Base-by-base conservation (phyloP, 169 alveolate genomes). In the Blepharisma undulans region DNA sequence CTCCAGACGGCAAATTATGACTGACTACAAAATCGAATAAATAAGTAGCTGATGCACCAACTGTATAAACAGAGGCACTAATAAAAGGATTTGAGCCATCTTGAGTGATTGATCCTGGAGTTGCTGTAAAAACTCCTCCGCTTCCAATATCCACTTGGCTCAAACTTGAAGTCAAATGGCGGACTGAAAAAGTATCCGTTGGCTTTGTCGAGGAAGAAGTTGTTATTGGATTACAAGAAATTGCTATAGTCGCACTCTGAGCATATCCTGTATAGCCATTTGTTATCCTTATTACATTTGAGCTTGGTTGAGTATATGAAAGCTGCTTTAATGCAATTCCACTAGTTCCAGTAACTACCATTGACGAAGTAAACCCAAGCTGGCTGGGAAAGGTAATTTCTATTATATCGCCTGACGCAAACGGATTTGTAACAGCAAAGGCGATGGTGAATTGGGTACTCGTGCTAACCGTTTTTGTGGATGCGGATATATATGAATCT, bases 1-100 rank as follows among this genome's bases (percentile, higher is more conserved):
- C 91, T 72, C 91, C 91, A 27, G 80, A 0, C 7, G 59, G 72
- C n/a, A 86, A n/a, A n/a, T 21, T 19, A 72, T 86, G 91, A 30
- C 72, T 27, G 19, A 86, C 25, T 36, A 22, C 48, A 27, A 86
- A 29, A 16, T 72, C 84, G 71, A 86, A 86, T 22, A 34, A 22
- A 36, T 86, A 86, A n/a, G 80, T 48, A 5, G 91, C 71, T 25
- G 60, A 1, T 29, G 72, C 72, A 22, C 84, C 84, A 21, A 86
- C 84, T 22, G 85, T 71, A 14, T n/a, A 25, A 2, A 61, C 91
- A 8, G 59, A 21, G 22, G 84, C 1, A 12, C 72, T 72, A 30
- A 86, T 85, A 71, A 86, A 71, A 29, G 59, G 16, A 21, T 61
- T 72, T 18, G 60, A 22, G 34, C 27, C 48, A 22, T 86, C 22